Evolutionary conservation across 2,329 filamentous ascomycete species (phyloP), one percentile per base, ranked within the genome.

Genomic region (Calonectria henricotiae): DNA sequence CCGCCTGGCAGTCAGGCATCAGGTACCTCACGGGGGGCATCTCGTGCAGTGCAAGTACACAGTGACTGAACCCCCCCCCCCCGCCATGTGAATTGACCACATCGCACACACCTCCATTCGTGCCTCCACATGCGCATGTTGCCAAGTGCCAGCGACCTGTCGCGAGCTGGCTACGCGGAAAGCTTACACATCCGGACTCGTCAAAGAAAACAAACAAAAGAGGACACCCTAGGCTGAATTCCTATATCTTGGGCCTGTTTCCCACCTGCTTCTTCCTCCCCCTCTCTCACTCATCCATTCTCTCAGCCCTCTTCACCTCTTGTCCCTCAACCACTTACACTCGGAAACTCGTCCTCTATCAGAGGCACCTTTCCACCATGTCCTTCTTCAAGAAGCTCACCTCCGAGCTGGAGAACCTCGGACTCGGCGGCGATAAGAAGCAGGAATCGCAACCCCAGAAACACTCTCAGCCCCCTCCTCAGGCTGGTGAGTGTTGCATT

Each of bases 351-450:
- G 64, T 58, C 44, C 58, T 62, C 67, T 61, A 54, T 58, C 63
- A 70, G 60, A 69, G 71, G 65, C 71, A 51, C 49, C 46, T 39
- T 41, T 43, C 63, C 76, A 80, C 64, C 72, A 86, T 86, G 84
- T 85, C 84, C 41, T 85, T 85, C 76, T 82, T 85, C 77, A 83
- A 82, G 72, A 84, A 84, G 74, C 74, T 85, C 58, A 79, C 81
- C 68, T 79, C 83, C 74, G 80, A 84, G 73, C 82, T 86, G 47
- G 85, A 88, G 76, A 83, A 84, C 75, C 81, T 89, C 65, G 83
- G 81, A 62, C 82, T 88, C 74, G 85, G 85, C 54, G 83, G 82
- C 62, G 78, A 78, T 58, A 73, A 78, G 71, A 58, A 58, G 51
- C 51, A 30, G 11, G 51, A 58, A 32, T n/a, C 20, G 51, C 51